phyloP scores from a whole-genome alignment of 169 alveolate species.

The Plasmodium vivax region DNA sequence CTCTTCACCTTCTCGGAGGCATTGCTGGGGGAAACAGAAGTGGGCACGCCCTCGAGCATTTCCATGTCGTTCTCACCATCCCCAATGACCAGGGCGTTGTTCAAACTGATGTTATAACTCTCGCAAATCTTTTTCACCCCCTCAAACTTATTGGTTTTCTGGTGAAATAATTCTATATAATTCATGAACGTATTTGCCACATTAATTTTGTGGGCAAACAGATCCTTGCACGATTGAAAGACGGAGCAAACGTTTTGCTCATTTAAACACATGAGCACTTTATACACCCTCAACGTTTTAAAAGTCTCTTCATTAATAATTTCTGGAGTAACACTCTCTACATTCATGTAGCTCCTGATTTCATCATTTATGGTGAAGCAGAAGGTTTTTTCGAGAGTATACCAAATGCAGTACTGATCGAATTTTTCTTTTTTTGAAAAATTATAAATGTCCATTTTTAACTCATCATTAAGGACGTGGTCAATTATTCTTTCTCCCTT shows the following conservation, averaged over 20 bases:
- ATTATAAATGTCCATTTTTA: conserved; percentile 50
- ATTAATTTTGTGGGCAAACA: conserved; percentile 73
- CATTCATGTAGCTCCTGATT: background rate
- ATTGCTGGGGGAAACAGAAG: conserved; percentile 81
- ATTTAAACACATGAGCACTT: conserved; percentile 68
- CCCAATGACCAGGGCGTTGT: conserved; percentile 83
- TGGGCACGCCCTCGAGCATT: conserved; percentile 76
- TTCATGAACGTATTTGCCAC: conserved; percentile 79
- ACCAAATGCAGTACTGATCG: conserved; percentile 55
- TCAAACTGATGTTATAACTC: conserved; percentile 71
- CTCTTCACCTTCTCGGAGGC: conserved; percentile 80
- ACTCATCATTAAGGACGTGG: conserved; percentile 22
- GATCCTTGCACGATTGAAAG: conserved; percentile 71
- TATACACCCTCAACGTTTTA: conserved; percentile 57
- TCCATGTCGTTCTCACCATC: conserved; percentile 88
- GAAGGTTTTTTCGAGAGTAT: conserved; percentile 42
- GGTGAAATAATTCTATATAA: conserved; percentile 79
- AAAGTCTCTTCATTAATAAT: conserved; percentile 22
- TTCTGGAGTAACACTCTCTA: conserved; percentile 24
- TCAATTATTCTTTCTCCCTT: conserved; percentile 67
- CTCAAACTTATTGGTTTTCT: conserved; percentile 79
- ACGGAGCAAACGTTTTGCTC: conserved; percentile 71
- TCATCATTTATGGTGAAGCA: conserved; percentile 58
- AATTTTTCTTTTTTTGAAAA: conserved; percentile 60
- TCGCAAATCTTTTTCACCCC: conserved; percentile 81